phyloP scores from a whole-genome alignment of 345 rosid species.

The Abelmoschus esculentus region DNA sequence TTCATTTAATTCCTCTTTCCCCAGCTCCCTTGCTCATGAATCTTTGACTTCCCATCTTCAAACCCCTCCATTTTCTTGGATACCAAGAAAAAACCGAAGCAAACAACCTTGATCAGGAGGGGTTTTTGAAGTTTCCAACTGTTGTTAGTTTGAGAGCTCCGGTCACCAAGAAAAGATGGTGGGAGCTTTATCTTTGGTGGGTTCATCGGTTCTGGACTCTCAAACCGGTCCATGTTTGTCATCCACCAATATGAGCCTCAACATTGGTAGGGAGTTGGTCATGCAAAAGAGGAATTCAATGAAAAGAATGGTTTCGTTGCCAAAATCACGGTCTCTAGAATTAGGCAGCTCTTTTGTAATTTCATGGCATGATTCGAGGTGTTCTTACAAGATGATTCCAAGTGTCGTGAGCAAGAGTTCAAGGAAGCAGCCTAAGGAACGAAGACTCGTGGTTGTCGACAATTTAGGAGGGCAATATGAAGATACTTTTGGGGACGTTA shows the following conservation, averaged over 20 bases:
- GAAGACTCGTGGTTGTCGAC: constrained; percentile 34
- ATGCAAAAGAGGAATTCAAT: constrained; percentile 29
- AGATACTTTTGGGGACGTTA: constrained; percentile 75
- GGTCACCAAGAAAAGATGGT: constrained; percentile 28
- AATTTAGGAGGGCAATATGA: constrained; percentile 83
- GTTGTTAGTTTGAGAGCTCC: neutral
- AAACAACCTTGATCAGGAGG: neutral
- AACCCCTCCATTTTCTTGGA: neutral
- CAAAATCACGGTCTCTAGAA: constrained; percentile 29
- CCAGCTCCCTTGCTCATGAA: neutral
- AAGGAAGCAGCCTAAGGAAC: constrained; percentile 37
- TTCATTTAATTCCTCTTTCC: neutral
- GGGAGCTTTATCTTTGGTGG: constrained; percentile 59
- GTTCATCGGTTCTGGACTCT: constrained; percentile 58
- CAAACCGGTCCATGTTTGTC: constrained; percentile 52
- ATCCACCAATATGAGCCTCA: neutral
- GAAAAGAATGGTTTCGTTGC: constrained; percentile 33
- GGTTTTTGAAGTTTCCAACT: neutral
- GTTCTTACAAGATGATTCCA: constrained; percentile 33
- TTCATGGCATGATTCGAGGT: constrained; percentile 49
- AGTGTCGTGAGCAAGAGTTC: constrained; percentile 19
- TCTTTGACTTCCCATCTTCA: constrained; percentile 6
- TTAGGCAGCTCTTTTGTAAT: constrained; percentile 48
- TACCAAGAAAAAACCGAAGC: neutral
- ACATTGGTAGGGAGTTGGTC: constrained; percentile 28